Evolutionary conservation across 2,329 filamentous ascomycete genomes (phyloP).

Genomic region (Fusarium citri): DNA sequence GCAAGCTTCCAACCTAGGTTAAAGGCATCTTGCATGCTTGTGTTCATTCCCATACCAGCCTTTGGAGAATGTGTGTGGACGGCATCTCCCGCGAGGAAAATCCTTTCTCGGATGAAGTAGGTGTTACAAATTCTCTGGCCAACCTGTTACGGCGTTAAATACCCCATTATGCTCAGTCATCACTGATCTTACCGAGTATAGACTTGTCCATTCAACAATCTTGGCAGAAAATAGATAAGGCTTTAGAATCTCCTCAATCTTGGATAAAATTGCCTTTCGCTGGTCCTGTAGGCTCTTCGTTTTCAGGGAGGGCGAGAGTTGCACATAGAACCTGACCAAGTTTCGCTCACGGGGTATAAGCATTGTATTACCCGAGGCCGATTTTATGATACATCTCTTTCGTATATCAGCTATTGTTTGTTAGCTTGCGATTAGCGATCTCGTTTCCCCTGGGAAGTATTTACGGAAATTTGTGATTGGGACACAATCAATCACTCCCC

Average conservation of each 20-base stretch:
- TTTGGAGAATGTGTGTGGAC: neutral
- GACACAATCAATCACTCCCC: neutral
- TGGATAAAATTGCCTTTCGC: neutral
- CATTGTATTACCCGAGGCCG: neutral
- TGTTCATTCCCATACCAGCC: neutral
- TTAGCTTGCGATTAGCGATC: neutral
- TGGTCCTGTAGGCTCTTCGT: neutral
- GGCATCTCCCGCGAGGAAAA: neutral
- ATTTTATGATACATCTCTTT: neutral
- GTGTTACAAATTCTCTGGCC: neutral
- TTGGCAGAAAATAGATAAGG: neutral
- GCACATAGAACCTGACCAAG: neutral
- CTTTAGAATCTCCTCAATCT: neutral
- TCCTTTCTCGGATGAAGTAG: neutral
- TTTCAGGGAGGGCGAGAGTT: neutral
- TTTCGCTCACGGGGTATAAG: neutral
- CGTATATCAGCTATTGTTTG: neutral
- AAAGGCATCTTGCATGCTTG: neutral
- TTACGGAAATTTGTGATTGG: neutral
- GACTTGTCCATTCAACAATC: neutral
- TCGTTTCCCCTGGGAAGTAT: neutral
- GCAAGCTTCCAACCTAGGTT: conserved; percentile 2
- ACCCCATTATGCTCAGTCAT: neutral
- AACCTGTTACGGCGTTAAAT: neutral
- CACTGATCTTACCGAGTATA: neutral